Conservation (phyloP, 371 early-diverging fungal genomes). For the Gilbertella persicaria region DNA sequence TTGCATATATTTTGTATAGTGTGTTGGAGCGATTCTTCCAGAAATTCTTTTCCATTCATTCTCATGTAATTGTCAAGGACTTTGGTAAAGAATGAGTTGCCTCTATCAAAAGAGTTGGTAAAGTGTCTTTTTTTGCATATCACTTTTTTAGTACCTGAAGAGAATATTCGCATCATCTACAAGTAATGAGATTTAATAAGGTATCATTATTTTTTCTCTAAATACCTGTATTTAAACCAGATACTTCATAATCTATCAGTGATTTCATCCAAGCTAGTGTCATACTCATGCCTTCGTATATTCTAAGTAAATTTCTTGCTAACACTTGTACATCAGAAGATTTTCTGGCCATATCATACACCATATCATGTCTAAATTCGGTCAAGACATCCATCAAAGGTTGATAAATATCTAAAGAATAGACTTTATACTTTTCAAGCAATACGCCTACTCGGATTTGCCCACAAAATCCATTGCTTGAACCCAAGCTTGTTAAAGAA, state of each 20-base stretch:
- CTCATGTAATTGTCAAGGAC: conserved; percentile 84
- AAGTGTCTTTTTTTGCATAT: neutral
- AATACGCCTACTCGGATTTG: conserved; percentile 58
- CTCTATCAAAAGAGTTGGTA: conserved; percentile 46
- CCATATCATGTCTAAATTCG: conserved; percentile 50
- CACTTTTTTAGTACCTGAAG: conserved; percentile 33
- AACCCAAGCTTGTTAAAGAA: conserved; percentile 33
- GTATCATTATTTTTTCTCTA: neutral
- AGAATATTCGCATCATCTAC: conserved; percentile 57
- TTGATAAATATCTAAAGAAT: conserved; percentile 29
- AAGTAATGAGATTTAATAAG: neutral
- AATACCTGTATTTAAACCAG: conserved; percentile 45
- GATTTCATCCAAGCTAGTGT: conserved; percentile 60
- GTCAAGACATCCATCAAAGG: conserved; percentile 34
- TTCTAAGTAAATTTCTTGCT: conserved; percentile 54
- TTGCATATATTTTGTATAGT: conserved; percentile 61
- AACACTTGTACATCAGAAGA: conserved; percentile 58
- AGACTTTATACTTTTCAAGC: conserved; percentile 60
- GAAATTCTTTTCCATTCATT: conserved; percentile 68
- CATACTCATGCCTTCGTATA: conserved; percentile 50
- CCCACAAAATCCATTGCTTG: conserved; percentile 37
- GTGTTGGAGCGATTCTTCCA: conserved; percentile 69
- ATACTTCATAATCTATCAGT: conserved; percentile 63
- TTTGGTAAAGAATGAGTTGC: conserved; percentile 78
- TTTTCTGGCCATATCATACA: conserved; percentile 46